Conservation (phyloP, 2,329 filamentous ascomycete species). For the Aspergillus brunneoviolaceus region DNA sequence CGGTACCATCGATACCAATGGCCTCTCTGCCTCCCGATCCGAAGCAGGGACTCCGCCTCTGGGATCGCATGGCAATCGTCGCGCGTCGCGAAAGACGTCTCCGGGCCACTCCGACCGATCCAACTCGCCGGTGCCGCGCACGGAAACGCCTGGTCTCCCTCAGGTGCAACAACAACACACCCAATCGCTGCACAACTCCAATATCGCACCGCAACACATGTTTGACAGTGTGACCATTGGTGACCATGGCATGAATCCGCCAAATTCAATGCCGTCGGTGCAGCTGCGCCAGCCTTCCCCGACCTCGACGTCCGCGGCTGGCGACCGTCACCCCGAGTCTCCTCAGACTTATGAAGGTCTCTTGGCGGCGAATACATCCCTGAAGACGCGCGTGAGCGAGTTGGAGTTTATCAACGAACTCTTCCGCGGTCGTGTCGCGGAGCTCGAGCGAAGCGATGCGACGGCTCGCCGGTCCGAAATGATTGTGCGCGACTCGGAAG, state of each 20-base stretch:
- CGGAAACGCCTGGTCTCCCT: constrained; percentile 69
- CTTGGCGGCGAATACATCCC: constrained; percentile 73
- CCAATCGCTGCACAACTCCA: constrained; percentile 63
- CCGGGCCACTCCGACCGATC: constrained; percentile 73
- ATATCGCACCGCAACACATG: constrained; percentile 71
- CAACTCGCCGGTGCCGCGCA: constrained; percentile 76
- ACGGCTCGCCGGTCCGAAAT: constrained; percentile 62
- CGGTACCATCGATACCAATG: constrained; percentile 52
- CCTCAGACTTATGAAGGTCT: constrained; percentile 79
- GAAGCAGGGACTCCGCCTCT: constrained; percentile 58
- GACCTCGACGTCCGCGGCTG: constrained; percentile 56
- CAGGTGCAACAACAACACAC: constrained; percentile 44
- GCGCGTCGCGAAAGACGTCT: constrained; percentile 68
- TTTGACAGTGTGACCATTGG: constrained; percentile 72
- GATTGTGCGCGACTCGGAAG: constrained; percentile 55
- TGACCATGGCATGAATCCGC: constrained; percentile 64
- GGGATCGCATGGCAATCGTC: constrained; percentile 58
- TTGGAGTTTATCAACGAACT: constrained; percentile 91
- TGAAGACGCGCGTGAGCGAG: constrained; percentile 95
- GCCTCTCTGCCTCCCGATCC: constrained; percentile 57
- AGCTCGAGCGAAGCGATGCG: constrained; percentile 75
- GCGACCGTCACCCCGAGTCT: constrained; percentile 65
- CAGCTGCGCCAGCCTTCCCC: constrained; percentile 61
- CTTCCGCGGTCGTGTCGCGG: constrained; percentile 70
- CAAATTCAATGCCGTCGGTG: constrained; percentile 50